Evolutionary conservation across 805 yeast species (phyloP).

Genomic region (Ogataea sp.): DNA sequence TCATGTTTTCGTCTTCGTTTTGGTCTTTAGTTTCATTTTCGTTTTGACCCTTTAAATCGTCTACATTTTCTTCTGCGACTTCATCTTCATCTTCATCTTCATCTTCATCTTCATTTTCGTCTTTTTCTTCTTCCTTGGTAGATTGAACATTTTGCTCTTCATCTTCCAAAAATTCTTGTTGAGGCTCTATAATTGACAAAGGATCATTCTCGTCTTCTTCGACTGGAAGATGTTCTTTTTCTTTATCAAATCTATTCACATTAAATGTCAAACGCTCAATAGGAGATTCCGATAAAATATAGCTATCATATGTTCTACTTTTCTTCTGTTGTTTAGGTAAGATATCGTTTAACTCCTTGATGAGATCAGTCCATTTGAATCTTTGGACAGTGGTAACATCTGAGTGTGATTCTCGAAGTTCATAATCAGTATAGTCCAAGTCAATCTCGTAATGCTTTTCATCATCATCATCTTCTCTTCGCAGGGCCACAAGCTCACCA

Average conservation of each 20-base stretch:
- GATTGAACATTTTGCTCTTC: not conserved
- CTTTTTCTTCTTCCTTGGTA: not conserved
- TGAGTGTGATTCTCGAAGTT: too few relatives aligned
- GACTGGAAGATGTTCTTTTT: too few relatives aligned
- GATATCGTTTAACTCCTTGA: conserved; percentile 15
- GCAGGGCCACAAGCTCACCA: conserved; percentile 16
- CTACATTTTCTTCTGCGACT: too few relatives aligned
- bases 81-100: not conserved
- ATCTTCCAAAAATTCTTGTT: not conserved
- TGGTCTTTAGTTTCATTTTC: too few relatives aligned
- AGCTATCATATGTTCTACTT: conserved; percentile 41
- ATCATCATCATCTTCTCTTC: conserved; percentile 10
- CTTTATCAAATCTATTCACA: conserved; percentile 18
- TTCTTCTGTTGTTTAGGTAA: conserved; percentile 35
- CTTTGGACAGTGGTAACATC: too few relatives aligned
- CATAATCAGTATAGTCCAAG: not conserved
- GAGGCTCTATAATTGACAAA: too few relatives aligned
- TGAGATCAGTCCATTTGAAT: conserved; percentile 10
- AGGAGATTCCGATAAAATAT: conserved; percentile 39
- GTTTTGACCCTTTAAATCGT: too few relatives aligned
- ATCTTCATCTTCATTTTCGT: conserved; percentile 4
- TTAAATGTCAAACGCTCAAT: conserved; percentile 31
- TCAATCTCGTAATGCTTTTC: conserved; percentile 6
- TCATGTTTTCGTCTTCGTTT: too few relatives aligned
- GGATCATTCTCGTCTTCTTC: not conserved